Conservation (phyloP, 148 eudicot genomes). For the Amaranthus hypochondriacus region DNA sequence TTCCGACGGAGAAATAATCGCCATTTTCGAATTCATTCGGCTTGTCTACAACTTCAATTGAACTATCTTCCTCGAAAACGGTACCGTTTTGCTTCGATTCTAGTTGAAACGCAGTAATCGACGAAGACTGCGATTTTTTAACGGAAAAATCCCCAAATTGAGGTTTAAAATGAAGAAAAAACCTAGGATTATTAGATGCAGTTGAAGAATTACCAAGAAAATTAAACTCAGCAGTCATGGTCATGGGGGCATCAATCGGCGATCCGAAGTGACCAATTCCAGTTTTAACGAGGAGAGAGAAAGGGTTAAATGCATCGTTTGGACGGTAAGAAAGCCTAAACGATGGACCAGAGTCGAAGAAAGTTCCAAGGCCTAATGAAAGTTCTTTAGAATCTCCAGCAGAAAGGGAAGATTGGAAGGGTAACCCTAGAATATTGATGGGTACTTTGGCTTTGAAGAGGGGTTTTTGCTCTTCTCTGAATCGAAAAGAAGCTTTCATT, state of each 20-base stretch:
- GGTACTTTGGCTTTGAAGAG: constrained; percentile 74
- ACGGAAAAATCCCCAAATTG: constrained; percentile 63
- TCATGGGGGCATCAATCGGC: constrained; percentile 58
- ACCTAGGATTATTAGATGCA: constrained; percentile 40
- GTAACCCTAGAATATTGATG: constrained; percentile 51
- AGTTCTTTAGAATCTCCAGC: constrained; percentile 78
- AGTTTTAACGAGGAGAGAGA: constrained; percentile 54
- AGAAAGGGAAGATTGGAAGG: constrained; percentile 59
- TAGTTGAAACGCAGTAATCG: constrained; percentile 13
- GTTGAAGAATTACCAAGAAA: constrained; percentile 30
- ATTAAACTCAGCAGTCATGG: constrained; percentile 74
- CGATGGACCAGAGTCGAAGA: constrained; percentile 69
- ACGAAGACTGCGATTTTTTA: constrained; percentile 55
- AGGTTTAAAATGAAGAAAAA: constrained; percentile 70
- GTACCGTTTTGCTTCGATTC: constrained; percentile 12
- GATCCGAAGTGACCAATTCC: constrained; percentile 76
- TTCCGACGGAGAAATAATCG: constrained; percentile 21
- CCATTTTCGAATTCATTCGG: constrained; percentile 19
- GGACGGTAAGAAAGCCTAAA: constrained; percentile 70
- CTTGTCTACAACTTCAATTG: constrained; percentile 34
- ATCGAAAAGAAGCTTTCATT: constrained; percentile 87
- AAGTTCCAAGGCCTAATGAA: constrained; percentile 46
- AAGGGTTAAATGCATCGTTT: constrained; percentile 61
- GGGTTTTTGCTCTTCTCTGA: constrained; percentile 79
- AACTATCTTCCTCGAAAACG: constrained; percentile 21